Conservation (phyloP, 805 yeast genomes). For the Sugiyamaella boreocaroliniensis region DNA sequence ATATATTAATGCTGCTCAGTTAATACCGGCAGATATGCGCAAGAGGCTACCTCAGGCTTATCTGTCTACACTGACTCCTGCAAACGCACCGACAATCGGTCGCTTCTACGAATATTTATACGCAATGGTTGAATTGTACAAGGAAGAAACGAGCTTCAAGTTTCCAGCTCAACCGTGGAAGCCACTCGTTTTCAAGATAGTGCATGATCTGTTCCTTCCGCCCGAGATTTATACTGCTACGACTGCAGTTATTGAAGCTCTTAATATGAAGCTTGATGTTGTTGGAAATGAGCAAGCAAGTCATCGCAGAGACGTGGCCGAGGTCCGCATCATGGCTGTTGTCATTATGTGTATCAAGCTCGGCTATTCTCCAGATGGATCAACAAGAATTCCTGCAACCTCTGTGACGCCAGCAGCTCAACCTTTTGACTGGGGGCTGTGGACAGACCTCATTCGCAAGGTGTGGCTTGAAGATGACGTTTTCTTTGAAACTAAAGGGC, state of each 20-base stretch:
- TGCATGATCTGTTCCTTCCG: conserved; percentile 43
- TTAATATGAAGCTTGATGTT: neutral
- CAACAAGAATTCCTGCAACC: conserved; percentile 7
- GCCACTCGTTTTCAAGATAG: conserved; percentile 38
- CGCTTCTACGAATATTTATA: neutral
- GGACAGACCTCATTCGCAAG: conserved; percentile 31
- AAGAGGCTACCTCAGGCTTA: conserved; percentile 7
- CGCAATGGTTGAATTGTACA: conserved; percentile 5
- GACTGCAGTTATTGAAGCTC: neutral
- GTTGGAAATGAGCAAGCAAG: neutral
- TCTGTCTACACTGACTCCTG: conserved; percentile 8
- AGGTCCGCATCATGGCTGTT: conserved; percentile 6
- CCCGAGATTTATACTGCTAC: conserved; percentile 38
- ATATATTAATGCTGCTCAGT: conserved; percentile 15
- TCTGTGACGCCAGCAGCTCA: conserved; percentile 13
- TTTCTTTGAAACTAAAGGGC: conserved; percentile 25
- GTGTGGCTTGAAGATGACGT: conserved; percentile 23
- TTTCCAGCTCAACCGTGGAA: conserved; percentile 26
- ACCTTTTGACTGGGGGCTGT: conserved; percentile 24
- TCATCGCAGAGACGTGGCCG: conserved; percentile 9
- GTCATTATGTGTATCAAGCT: conserved; percentile 14
- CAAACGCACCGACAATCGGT: conserved; percentile 5
- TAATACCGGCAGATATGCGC: conserved; percentile 14
- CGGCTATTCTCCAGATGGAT: conserved; percentile 25
- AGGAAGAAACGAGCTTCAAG: conserved; percentile 2